Base-by-base conservation (phyloP, 805 yeast genomes). In the Candida andamanensis region DNA sequence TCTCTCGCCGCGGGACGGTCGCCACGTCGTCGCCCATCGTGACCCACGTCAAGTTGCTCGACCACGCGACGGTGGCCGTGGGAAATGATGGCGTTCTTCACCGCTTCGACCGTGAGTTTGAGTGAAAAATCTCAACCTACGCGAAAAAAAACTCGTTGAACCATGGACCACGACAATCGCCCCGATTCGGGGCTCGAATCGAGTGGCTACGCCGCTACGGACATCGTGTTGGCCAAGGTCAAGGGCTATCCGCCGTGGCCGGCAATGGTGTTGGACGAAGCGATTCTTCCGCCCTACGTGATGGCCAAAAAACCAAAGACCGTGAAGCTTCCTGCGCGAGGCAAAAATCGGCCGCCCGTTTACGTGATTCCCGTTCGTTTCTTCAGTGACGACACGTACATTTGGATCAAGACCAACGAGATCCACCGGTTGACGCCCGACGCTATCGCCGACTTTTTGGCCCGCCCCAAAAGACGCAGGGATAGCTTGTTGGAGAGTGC, bases 231-330 rank as follows among this genome's bases (percentile, higher is more conserved):
- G 15, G 92, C 92, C 6, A 85, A 85, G 54, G 77, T 85, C 29
- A 85, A 84, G 49, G 94, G 95, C 6, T 85, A 78, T 50, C 84
- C 95, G 2, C 81, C 89, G 25, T 85, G 95, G 95, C 95, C 95
- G 0, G 87, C 89, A 2, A 78, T 85, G 76, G 77, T 84, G 4
- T 69, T 85, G 4, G 80, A 78, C 1, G 72, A 63, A 37, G 66
- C 69, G 12, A 54, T 74, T 6, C 63, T 85, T 5, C 92, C 95
- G 1, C 72, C 61, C 14, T 60, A 67, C 43, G 73, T 84, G 17
- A 42, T 58, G 16, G 52, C 56, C 12, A 69, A 65, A 39, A 71
- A 66, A 36, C 84, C 85, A 11, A 73, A 73, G 42, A 42, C 58
- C 14, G 13, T 24, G 13, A 21, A 24, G 12, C 28, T 33, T 14